Evolutionary conservation across 2,329 filamentous ascomycete genomes (phyloP).

Genomic region (Ceratocystis colombiana): DNA sequence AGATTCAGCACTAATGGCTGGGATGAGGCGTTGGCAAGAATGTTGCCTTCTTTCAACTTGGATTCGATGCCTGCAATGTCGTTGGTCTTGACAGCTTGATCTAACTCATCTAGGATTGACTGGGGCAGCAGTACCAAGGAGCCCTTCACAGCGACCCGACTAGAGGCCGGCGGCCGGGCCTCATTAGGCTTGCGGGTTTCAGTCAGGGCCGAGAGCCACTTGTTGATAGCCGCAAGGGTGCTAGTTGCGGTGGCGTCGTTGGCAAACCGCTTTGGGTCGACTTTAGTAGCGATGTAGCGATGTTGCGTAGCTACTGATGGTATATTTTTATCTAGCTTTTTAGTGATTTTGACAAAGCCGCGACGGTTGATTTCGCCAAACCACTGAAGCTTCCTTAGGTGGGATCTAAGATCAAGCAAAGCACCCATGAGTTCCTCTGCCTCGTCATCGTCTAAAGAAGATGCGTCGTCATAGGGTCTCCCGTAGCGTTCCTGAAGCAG

Average conservation of each 20-base stretch:
- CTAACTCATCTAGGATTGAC: slow-evolving; percentile 58
- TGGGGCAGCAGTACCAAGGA: slow-evolving; percentile 58
- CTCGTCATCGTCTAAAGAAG: slow-evolving; percentile 76
- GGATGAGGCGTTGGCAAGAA: slow-evolving; percentile 42
- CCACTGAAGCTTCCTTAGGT: slow-evolving; percentile 88
- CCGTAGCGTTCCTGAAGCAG: slow-evolving; percentile 84
- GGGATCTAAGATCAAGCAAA: slow-evolving; percentile 74
- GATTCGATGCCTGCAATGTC: slow-evolving; percentile 38
- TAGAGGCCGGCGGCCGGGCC: slow-evolving; percentile 62
- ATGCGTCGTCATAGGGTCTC: slow-evolving; percentile 55
- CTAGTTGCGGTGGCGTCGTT: slow-evolving; percentile 50
- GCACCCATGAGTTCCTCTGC: slow-evolving; percentile 83
- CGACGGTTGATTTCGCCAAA: slow-evolving; percentile 94
- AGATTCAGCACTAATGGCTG: slow-evolving; percentile 68
- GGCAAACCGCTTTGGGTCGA: slow-evolving; percentile 79
- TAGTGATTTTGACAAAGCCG: slow-evolving; percentile 96
- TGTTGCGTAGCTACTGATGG: slow-evolving; percentile 65
- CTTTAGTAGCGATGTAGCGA: slow-evolving; percentile 79
- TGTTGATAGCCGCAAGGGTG: slow-evolving; percentile 60
- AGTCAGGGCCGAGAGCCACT: slow-evolving; percentile 74
- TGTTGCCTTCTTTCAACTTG: slow-evolving; percentile 29
- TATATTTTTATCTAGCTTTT: slow-evolving; percentile 96
- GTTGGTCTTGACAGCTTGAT: slow-evolving; percentile 61
- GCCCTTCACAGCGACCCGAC: slow-evolving; percentile 64
- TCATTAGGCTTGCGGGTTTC: slow-evolving; percentile 58